Base-by-base conservation (phyloP, 306 rosid species). In the Mimosa pudica region DNA sequence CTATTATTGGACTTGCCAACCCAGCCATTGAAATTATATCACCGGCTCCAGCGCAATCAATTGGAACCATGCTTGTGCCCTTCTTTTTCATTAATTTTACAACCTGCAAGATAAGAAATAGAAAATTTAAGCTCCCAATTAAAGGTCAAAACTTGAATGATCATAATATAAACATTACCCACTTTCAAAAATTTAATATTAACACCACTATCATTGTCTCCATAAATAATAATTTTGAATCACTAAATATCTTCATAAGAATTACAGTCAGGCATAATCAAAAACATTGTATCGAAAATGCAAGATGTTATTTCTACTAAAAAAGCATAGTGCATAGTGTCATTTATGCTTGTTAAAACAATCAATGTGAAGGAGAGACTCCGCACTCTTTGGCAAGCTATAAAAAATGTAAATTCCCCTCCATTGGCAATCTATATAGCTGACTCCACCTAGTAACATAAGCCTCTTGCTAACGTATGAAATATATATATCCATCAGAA, bases 1-100 rank as follows among this genome's bases (percentile, higher is more conserved):
- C 99, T 74, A 95, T 95, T 76, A 97, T 70, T 64, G 98, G 99
- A 72, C 67, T 85, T 75, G 96, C 80, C 80, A 93, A 84, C 79
- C 99, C 99, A 68, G 98, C 97, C 88, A 95, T 82, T 70, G 99
- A 95, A 76, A 95, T 77, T 68, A 95, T 95, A 88, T 95, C 99
- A 36, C 98, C 99, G 20, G 99, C 99, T 75, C 99, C 99, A 76
- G 98, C 99, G 88, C 90, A 77, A 64, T 95, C 97, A 74, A 77
- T 86, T 65, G 82, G 88, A 85, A 87, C 92, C 88, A 89, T 88
- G 85, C 42, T 63, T 0, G 99, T 93, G 52, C 99, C 99, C 82
- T 88, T 95, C 87, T 90, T 95, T 84, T 95, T 95, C 98, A 93
- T 95, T 86, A 95, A 82, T 78, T 93, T 95, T 75, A 87, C 82